phyloP scores from a whole-genome alignment of 495 filamentous ascomycete species.

The Haplographium delicatum region DNA sequence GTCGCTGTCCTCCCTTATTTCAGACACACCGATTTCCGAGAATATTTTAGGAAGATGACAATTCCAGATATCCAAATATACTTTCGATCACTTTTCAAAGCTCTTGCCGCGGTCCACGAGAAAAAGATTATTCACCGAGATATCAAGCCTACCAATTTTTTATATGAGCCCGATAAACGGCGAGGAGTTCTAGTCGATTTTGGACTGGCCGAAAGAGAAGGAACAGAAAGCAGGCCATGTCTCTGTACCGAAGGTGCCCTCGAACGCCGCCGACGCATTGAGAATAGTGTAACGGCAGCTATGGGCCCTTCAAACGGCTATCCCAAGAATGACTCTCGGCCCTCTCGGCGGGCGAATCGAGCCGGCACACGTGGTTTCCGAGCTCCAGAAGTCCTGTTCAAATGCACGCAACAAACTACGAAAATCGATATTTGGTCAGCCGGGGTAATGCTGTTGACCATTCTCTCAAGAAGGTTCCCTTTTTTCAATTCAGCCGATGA shows the following conservation, averaged over 20 bases:
- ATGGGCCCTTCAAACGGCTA: conserved; percentile 58
- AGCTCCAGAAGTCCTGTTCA: conserved; percentile 93
- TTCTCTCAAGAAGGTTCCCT: conserved; percentile 84
- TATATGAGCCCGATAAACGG: conserved; percentile 78
- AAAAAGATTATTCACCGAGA: conserved; percentile 88
- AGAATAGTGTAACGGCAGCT: conserved; percentile 37
- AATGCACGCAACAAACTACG: conserved; percentile 94
- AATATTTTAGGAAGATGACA: conserved; percentile 87
- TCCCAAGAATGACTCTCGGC: conserved; percentile 80
- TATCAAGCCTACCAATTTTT: conserved; percentile 99
- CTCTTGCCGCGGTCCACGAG: conserved; percentile 75
- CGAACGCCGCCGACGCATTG: conserved; percentile 33
- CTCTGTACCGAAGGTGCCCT: conserved; percentile 51
- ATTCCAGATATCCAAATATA: conserved; percentile 82
- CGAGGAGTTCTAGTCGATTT: conserved; percentile 95
- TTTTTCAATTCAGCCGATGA: conserved; percentile 98
- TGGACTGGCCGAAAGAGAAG: conserved; percentile 83
- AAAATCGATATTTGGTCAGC: conserved; percentile 97
- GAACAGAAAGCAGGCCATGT: conserved; percentile 67
- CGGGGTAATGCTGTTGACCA: conserved; percentile 87
- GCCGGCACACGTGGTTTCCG: conserved; percentile 96
- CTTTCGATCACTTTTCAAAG: conserved; percentile 81
- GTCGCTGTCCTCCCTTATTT: conserved; percentile 94
- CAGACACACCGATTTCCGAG: conserved; percentile 89
- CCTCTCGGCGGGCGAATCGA: conserved; percentile 83